Evolutionary conservation across 1,284 basidiomycete species (phyloP).

Genomic region (Cutaneotrichosporon dermatis): DNA sequence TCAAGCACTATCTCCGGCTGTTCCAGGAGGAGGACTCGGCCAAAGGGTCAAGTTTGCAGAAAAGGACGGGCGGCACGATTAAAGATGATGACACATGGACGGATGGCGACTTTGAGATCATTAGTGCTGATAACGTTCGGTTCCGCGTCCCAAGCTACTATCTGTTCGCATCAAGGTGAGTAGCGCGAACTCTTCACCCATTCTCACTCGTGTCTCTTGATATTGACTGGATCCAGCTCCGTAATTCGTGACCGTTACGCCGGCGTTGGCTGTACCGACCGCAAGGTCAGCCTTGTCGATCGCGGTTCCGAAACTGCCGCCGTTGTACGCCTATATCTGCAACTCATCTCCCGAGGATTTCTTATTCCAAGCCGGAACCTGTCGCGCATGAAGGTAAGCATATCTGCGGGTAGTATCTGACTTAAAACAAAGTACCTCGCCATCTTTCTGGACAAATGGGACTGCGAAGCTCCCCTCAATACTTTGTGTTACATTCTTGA

Average conservation of each 20-base stretch:
- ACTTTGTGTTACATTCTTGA: background rate
- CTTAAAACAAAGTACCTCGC: background rate
- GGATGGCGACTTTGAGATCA: background rate
- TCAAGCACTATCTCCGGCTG: no score
- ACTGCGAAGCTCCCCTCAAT: background rate
- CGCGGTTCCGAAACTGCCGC: no score
- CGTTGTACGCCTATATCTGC: no score
- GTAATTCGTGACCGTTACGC: no score
- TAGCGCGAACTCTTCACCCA: background rate
- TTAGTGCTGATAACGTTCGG: background rate
- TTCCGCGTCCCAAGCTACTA: background rate
- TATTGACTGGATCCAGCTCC: no score
- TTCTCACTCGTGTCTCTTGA: background rate
- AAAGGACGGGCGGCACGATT: background rate
- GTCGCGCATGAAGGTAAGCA: background rate
- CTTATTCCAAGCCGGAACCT: background rate
- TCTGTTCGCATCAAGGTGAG: background rate
- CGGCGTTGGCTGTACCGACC: no score
- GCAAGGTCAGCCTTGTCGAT: no score
- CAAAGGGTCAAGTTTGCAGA: no score
- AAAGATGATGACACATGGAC: background rate
- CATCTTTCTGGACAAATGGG: background rate
- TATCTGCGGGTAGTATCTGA: no score
- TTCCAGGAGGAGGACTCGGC: no score
- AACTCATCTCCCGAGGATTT: no score